Percentiles rank a stretch among this genome's conserved stretches.
Conservation (phyloP, 495 filamentous ascomycete genomes). For the Penicillium odoratum region DNA sequence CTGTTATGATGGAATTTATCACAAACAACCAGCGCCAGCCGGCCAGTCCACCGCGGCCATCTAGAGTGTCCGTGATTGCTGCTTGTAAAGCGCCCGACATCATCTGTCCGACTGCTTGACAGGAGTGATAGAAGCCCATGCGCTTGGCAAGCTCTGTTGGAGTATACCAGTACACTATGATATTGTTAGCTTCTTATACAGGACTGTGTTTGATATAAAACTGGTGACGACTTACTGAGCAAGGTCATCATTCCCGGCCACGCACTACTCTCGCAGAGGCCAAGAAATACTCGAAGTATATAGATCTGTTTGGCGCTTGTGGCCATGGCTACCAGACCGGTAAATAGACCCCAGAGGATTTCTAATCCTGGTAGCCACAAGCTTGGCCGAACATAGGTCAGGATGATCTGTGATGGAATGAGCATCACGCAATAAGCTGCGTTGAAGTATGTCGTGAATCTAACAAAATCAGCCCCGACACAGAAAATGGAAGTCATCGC, state of each 20-base stretch:
- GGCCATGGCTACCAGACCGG: constrained; percentile 30
- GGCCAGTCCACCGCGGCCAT: constrained; percentile 53
- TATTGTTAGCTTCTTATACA: constrained; percentile 1
- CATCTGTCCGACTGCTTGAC: constrained; percentile 38
- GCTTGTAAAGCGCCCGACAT: constrained; percentile 36
- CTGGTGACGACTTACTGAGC: constrained; percentile 21
- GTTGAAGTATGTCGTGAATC: constrained; percentile 54
- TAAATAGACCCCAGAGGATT: constrained; percentile 46
- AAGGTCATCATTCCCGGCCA: constrained; percentile 38
- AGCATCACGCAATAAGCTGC: constrained; percentile 61
- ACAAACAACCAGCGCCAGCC: constrained; percentile 73
- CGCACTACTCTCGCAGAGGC: constrained; percentile 33
- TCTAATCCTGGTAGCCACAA: constrained; percentile 57
- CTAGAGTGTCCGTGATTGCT: constrained; percentile 42
- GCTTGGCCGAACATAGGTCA: constrained; percentile 54
- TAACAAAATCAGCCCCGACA: constrained; percentile 4
- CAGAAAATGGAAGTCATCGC: neutral
- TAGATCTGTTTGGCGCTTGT: constrained; percentile 31
- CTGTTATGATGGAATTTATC: constrained; percentile 51
- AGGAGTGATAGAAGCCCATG: constrained; percentile 43
- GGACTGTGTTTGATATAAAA: no score
- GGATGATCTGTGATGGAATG: constrained; percentile 57
- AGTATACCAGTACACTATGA: constrained; percentile 36
- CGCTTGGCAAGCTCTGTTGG: constrained; percentile 48
- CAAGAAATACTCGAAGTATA: constrained; percentile 30